Percentiles rank a stretch among this genome's conserved stretches.
Conservation (phyloP, 2,329 filamentous ascomycete genomes). For the Cladosporium sp. region DNA sequence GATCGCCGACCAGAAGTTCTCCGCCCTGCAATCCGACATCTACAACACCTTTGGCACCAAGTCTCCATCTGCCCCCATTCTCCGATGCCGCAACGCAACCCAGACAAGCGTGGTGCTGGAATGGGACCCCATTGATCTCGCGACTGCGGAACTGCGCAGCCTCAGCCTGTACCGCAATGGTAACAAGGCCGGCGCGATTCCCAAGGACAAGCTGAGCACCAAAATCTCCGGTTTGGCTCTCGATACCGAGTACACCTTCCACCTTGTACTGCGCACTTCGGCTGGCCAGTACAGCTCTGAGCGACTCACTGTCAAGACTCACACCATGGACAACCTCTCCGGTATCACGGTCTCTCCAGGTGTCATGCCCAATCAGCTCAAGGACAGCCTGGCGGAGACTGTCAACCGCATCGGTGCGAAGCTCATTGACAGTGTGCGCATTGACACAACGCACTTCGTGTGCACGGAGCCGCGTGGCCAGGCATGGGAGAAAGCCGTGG, state of each 20-base stretch:
- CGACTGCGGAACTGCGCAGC: constrained; percentile 84
- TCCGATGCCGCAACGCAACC: constrained; percentile 93
- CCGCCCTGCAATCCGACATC: constrained; percentile 82
- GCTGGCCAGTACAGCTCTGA: constrained; percentile 84
- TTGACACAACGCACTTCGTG: constrained; percentile 98
- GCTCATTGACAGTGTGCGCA: constrained; percentile 81
- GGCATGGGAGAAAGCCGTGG: constrained; percentile 91
- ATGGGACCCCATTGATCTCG: constrained; percentile 92
- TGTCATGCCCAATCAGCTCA: constrained; percentile 67
- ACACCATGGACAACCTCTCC: constrained; percentile 97
- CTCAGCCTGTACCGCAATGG: constrained; percentile 92
- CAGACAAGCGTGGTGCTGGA: constrained; percentile 98
- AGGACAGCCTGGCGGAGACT: constrained; percentile 68
- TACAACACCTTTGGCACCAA: constrained; percentile 77
- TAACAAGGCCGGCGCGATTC: constrained; percentile 93
- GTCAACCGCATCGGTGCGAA: constrained; percentile 89
- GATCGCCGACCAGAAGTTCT: constrained; percentile 69
- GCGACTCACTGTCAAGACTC: constrained; percentile 78
- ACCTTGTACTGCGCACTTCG: constrained; percentile 82
- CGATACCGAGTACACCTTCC: constrained; percentile 93
- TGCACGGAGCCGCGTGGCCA: constrained; percentile 88
- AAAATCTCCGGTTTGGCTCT: constrained; percentile 97
- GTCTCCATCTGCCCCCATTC: constrained; percentile 68
- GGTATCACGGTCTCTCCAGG: constrained; percentile 94
- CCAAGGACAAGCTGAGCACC: constrained; percentile 84